Percentiles rank a stretch among this genome's conserved stretches.
phyloP scores from a whole-genome alignment of 2,329 filamentous ascomycete species.

The Aspergillus alliaceus region DNA sequence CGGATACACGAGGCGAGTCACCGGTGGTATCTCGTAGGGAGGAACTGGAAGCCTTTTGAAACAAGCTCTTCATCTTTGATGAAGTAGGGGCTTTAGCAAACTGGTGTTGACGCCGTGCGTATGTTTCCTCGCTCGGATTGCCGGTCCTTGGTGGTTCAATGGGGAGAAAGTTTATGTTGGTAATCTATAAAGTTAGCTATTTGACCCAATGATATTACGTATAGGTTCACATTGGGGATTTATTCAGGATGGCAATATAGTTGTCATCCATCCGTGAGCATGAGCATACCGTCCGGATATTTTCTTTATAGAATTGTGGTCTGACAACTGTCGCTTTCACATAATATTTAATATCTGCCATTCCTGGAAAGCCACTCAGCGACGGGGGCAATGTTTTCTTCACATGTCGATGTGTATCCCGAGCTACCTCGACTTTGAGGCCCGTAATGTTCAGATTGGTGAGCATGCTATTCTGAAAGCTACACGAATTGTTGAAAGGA shows the following conservation, averaged over 20 bases:
- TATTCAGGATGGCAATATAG: neutral
- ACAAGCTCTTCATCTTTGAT: constrained; percentile 60
- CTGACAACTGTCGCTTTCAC: constrained; percentile 92
- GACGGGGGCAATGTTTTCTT: constrained; percentile 87
- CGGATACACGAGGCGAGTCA: constrained; percentile 60
- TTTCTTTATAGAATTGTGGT: constrained; percentile 88
- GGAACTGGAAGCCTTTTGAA: constrained; percentile 46
- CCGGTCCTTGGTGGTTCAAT: constrained; percentile 81
- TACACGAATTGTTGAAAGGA: constrained; percentile 53
- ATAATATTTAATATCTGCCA: constrained; percentile 91
- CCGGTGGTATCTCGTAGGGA: constrained; percentile 29
- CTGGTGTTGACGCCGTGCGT: constrained; percentile 70
- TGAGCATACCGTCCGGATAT: constrained; percentile 61
- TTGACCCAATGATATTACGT: neutral
- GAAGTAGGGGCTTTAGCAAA: constrained; percentile 46
- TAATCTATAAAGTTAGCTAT: constrained; percentile 29
- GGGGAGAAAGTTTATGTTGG: constrained; percentile 80
- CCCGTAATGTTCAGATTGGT: constrained; percentile 48
- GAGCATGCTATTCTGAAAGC: constrained; percentile 44
- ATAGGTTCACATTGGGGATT: neutral
- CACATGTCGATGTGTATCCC: constrained; percentile 61
- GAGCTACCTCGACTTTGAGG: constrained; percentile 46
- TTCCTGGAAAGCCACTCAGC: constrained; percentile 78
- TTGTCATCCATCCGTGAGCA: neutral
- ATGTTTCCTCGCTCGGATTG: constrained; percentile 72